Base-by-base conservation (phyloP, 2,329 filamentous ascomycete species). In the Fonsecaea multimorphosa region DNA sequence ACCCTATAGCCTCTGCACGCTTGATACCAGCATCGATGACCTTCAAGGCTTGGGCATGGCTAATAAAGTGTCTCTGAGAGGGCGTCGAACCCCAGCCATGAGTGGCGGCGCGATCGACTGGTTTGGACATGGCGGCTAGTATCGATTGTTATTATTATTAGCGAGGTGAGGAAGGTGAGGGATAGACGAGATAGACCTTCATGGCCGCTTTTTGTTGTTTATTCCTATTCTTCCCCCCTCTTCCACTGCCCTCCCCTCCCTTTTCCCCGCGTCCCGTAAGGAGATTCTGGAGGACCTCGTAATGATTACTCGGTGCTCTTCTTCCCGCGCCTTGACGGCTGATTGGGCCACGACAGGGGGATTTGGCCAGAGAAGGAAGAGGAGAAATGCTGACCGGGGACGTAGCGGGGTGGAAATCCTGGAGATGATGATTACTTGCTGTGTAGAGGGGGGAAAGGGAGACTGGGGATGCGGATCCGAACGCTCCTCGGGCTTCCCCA, bases 1-100 rank as follows among this genome's bases (percentile, higher is more conserved):
- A 65, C 63, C 56, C 56, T 29, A 64, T 63, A 7, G 64, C 57
- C 31, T 36, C 27, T 0, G 64, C 49, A n/a, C 60, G 36, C 24
- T 55, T 16, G 27, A 61, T 57, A 1, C 61, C 68, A 4, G 63
- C 68, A n/a, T 62, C 36, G 24, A 70, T 55, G 34, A 66, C 58
- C 38, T 62, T 53, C 52, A 60, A 29, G 27, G 68, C 66, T 54
- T 70, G 68, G 16, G 56, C 51, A n/a, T 65, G 62, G 34, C 63
- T 66, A 29, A 70, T 58, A 24, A 24, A 55, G 53, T 70, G 65
- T 5, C 68, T 32, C 38, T 68, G 58, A 38, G 63, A 31, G 1
- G 68, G 66, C 9, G 58, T 68, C 19, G 62, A 63, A 5, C 68
- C 68, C 27, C 56, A 52, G 19, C 52, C 46, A 14, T 68, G 60